These are phyloP conservation scores for Globisporangium lucens DNA, from an alignment of 352 stramenopile genomes.

Conservation along the genomic window DNA sequence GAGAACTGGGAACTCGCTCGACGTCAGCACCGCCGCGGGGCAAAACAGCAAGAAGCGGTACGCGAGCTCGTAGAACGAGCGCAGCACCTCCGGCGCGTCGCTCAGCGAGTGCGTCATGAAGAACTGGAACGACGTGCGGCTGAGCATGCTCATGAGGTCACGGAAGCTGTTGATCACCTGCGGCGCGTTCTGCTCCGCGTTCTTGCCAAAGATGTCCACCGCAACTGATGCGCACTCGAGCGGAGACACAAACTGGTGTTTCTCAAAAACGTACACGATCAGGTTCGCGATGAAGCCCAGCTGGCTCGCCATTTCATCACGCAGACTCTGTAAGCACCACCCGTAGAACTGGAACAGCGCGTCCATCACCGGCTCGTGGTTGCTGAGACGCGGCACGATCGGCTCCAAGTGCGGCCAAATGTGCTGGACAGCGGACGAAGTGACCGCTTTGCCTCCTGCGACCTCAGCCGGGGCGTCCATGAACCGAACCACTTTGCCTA, in stretches of 20 bases:
- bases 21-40: constrained; percentile 54
- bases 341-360: constrained; percentile 66
- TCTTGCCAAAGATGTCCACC: constrained; percentile 67
- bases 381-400: constrained; percentile 36
- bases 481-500: constrained; percentile 65
- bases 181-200: constrained; percentile 22
- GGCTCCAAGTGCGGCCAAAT: constrained; percentile 61
- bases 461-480: constrained; percentile 53
- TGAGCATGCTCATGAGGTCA: constrained; percentile 53
- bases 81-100: constrained; percentile 57
- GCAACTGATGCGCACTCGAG: constrained; percentile 63
- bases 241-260: constrained; percentile 48
- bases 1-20: constrained; percentile 51
- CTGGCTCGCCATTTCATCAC: constrained; percentile 49
- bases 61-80: constrained; percentile 61
- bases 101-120: constrained; percentile 59
- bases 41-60: constrained; percentile 75
- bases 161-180: constrained; percentile 51
- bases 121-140: constrained; percentile 58
- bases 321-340: constrained; percentile 69
- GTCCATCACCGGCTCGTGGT: constrained; percentile 43
- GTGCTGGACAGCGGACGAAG: constrained; percentile 39
- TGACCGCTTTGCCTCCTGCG: constrained; percentile 46
- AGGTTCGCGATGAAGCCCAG: constrained; percentile 48
- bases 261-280: constrained; percentile 60